phyloP scores from a whole-genome alignment of 257 asterid genomes.

The Asclepias syriaca region DNA sequence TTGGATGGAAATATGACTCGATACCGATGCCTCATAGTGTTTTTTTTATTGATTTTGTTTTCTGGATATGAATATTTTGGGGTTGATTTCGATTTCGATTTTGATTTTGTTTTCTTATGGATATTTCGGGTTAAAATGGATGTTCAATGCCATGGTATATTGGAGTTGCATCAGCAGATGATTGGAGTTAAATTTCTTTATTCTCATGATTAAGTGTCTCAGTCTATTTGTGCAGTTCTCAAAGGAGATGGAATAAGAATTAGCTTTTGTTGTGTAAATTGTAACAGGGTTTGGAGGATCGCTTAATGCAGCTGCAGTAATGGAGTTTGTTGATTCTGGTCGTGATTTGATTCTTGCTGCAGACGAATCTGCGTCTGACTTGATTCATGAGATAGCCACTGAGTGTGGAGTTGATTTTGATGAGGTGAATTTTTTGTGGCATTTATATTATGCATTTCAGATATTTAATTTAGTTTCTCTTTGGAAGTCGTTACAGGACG shows the following conservation, averaged over 20 bases:
- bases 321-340: slow-evolving; percentile 77
- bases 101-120: not conserved
- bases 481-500: not conserved
- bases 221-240: not conserved
- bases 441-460: not conserved
- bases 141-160: not conserved
- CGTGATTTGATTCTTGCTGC: slow-evolving; percentile 75
- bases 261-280: not conserved
- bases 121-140: not conserved
- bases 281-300: slow-evolving; percentile 73
- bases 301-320: slow-evolving; percentile 44
- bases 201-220: not conserved
- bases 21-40: not conserved
- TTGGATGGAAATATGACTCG: not conserved
- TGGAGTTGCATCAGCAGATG: not conserved
- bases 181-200: not conserved
- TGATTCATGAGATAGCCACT: slow-evolving; percentile 64
- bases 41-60: not conserved
- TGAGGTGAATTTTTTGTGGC: slow-evolving; percentile 39
- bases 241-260: not conserved
- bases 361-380: slow-evolving; percentile 63
- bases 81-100: too few relatives aligned
- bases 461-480: not conserved
- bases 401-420: slow-evolving; percentile 90
- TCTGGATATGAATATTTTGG: not conserved